phyloP scores from a whole-genome alignment of 305 asterid genomes.

The Striga hermonthica region DNA sequence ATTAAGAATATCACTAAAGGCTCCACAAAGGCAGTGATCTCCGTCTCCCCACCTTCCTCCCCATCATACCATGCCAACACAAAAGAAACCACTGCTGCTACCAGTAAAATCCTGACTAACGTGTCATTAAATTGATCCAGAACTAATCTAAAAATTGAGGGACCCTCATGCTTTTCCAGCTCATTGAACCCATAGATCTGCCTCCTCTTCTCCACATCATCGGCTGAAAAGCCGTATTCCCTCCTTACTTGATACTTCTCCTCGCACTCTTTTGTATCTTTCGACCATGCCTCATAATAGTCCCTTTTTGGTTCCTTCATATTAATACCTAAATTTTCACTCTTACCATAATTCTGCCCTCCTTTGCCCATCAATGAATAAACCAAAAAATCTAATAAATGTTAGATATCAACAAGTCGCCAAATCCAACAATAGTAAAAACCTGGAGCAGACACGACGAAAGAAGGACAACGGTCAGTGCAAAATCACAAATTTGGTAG shows the following conservation, averaged over 20 bases:
- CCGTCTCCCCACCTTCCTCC: slow-evolving; percentile 94
- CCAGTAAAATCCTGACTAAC: slow-evolving; percentile 74
- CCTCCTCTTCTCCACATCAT: slow-evolving; percentile 63
- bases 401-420: slow-evolving; percentile 15
- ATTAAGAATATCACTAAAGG: slow-evolving; percentile 87
- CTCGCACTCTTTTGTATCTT: slow-evolving; percentile 71
- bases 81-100: slow-evolving; percentile 83
- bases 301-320: slow-evolving; percentile 34
- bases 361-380: slow-evolving; percentile 67
- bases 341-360: slow-evolving; percentile 52
- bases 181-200: slow-evolving; percentile 74
- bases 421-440: slow-evolving; percentile 27
- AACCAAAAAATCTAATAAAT: slow-evolving; percentile 3
- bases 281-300: slow-evolving; percentile 59
- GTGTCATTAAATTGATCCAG: slow-evolving; percentile 92
- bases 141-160: slow-evolving; percentile 66
- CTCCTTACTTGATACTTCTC: slow-evolving; percentile 54
- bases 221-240: slow-evolving; percentile 52
- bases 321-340: slow-evolving; percentile 36
- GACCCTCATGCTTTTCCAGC: slow-evolving; percentile 87
- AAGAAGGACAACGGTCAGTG: background rate
- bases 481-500: background rate
- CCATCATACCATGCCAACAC: slow-evolving; percentile 92
- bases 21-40: slow-evolving; percentile 92
- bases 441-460: slow-evolving; percentile 8